Conservation (phyloP, 139 green algal genomes). For the Yamagishiella unicocca region DNA sequence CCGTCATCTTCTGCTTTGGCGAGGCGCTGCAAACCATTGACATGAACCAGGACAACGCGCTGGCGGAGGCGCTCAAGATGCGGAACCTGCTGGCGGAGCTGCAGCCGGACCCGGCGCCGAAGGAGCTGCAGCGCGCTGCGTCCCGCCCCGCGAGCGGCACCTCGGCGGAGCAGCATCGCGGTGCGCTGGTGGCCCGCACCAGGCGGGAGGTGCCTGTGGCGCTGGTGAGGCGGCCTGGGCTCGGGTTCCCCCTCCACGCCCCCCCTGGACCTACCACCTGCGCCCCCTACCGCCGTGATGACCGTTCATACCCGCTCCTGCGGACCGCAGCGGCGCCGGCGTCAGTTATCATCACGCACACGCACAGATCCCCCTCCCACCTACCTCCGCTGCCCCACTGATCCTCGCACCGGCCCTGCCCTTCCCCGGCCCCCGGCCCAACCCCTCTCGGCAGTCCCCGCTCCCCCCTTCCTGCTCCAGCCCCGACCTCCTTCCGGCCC, state of each 20-base stretch:
- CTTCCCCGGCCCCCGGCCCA: no score
- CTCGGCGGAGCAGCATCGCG: neutral
- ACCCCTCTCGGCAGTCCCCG: no score
- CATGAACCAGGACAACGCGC: constrained; percentile 92
- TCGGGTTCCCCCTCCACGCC: no score
- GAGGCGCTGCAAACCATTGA: constrained; percentile 85
- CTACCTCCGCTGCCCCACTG: no score
- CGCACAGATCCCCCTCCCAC: no score
- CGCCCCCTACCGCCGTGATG: no score
- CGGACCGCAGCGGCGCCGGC: no score
- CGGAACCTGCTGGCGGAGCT: constrained; percentile 66
- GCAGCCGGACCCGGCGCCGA: neutral
- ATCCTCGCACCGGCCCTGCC: no score
- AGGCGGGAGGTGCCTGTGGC: constrained; percentile 9
- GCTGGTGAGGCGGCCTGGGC: constrained; percentile 19
- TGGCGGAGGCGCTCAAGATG: constrained; percentile 90
- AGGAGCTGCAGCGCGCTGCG: neutral
- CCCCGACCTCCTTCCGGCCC: neutral
- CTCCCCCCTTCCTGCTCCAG: no score
- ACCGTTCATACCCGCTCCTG: no score
- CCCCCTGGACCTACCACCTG: no score
- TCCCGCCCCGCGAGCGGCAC: neutral
- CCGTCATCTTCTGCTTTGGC: constrained; percentile 80
- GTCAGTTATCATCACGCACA: no score
- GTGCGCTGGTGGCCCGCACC: neutral